These are phyloP conservation scores for Mycena metata DNA, from an alignment of 768 basidiomycete genomes.

Conservation along the genomic window DNA sequence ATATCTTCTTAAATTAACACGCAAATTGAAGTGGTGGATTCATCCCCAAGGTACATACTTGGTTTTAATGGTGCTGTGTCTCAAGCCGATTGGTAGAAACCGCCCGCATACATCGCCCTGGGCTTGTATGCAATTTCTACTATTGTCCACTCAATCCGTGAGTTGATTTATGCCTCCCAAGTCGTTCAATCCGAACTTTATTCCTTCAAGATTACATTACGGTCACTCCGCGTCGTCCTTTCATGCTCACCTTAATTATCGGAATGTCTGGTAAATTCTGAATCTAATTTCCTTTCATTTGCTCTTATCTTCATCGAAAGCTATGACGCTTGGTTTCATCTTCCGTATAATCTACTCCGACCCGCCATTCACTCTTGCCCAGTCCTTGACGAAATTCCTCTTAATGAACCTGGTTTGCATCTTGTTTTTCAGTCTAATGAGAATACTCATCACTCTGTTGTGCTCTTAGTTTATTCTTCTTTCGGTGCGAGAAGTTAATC, in stretches of 20 bases:
- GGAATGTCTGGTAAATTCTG: slow-evolving; percentile 36
- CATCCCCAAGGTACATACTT: slow-evolving; percentile 24
- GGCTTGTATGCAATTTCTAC: slow-evolving; percentile 28
- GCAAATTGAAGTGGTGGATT: slow-evolving; percentile 19
- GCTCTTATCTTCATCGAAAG: neutral
- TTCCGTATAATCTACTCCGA: slow-evolving; percentile 20
- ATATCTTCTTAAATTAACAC: neutral
- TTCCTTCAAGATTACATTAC: slow-evolving; percentile 12
- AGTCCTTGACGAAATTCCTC: slow-evolving; percentile 16
- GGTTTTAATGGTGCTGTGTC: neutral
- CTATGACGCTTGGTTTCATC: slow-evolving; percentile 24
- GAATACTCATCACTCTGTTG: no score
- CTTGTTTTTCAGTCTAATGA: neutral
- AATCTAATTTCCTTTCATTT: neutral
- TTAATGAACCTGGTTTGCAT: slow-evolving; percentile 27
- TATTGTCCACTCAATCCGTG: slow-evolving; percentile 34
- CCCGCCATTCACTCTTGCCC: slow-evolving; percentile 12
- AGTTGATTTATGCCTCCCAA: neutral
- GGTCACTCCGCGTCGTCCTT: slow-evolving; percentile 11
- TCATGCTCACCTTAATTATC: slow-evolving; percentile 35
- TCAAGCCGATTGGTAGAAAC: slow-evolving; percentile 12
- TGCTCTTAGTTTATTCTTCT: slow-evolving; percentile 28
- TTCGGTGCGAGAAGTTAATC: slow-evolving; percentile 12
- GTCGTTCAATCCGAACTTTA: neutral
- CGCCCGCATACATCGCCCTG: slow-evolving; percentile 25